Percentiles rank a stretch among this genome's conserved stretches.
Conservation (phyloP, 306 rosid species). For the cucumber (Cucumis sativus) region Cucumber_9930_V3 NC_026658.2:24568501-24569000, state of each 20-base stretch:
- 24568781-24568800: neutral
- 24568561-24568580: slow-evolving; percentile 92
- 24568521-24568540: slow-evolving; percentile 94
- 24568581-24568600: slow-evolving; percentile 79
- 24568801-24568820: too few species aligned
- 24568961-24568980: too few species aligned
- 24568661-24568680: slow-evolving; percentile 66
- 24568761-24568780: neutral
- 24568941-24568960: too few species aligned
- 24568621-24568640: slow-evolving; percentile 60
- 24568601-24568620: slow-evolving; percentile 67
- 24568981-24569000: too few species aligned
- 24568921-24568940: too few species aligned
- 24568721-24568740: slow-evolving; percentile 65
- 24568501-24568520: slow-evolving; percentile 80
- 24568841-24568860: too few species aligned
- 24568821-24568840: too few species aligned
- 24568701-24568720: slow-evolving; percentile 86
- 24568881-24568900: too few species aligned
- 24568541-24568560: slow-evolving; percentile 81
- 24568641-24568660: slow-evolving; percentile 80
- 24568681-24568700: slow-evolving; percentile 76
- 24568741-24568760: slow-evolving; percentile 93
- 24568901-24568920: too few species aligned
- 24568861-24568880: too few species aligned